Percentiles rank a stretch among this genome's conserved stretches.
Evolutionary conservation across 1,139 yeast genomes (phyloP).

Genomic region (Candida glucosophila): DNA sequence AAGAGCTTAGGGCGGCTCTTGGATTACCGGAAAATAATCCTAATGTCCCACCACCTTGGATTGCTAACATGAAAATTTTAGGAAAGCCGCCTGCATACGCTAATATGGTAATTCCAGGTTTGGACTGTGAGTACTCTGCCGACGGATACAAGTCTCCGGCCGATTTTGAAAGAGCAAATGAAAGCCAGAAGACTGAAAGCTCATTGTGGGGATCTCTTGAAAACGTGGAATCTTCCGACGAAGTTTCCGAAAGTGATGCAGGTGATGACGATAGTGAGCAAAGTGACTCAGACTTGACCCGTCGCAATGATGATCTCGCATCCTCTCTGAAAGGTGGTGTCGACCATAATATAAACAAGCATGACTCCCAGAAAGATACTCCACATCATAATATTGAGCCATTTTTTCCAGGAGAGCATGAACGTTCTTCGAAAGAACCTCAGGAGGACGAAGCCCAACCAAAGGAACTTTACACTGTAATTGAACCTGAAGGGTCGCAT

Average conservation of each 20-base stretch:
- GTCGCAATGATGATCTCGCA: too few species aligned
- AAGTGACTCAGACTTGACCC: conserved; percentile 6
- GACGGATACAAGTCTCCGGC: conserved; percentile 21
- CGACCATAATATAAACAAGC: too few species aligned
- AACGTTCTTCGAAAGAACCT: too few species aligned
- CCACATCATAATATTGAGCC: too few species aligned
- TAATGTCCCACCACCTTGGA: conserved; percentile 72
- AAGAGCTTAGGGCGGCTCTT: conserved; percentile 54
- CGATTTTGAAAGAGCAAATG: too few species aligned
- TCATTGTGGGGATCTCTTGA: conserved; percentile 38
- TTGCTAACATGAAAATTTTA: conserved; percentile 52
- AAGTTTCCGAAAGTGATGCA: conserved; percentile 11
- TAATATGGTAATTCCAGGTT: conserved; percentile 50
- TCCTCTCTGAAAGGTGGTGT: too few species aligned
- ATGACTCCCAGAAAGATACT: too few species aligned
- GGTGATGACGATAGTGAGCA: conserved; percentile 7
- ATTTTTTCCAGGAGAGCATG: too few species aligned
- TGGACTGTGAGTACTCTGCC: conserved; percentile 32
- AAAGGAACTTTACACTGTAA: too few species aligned
- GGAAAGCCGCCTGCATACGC: conserved; percentile 89
- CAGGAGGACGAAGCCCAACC: too few species aligned
- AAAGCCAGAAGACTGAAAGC: conserved; percentile 8
- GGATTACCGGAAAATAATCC: conserved; percentile 50
- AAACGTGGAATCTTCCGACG: conserved; percentile 16
- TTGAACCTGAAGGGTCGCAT: too few species aligned